Percentiles rank a stretch among this genome's conserved stretches.
phyloP scores from a whole-genome alignment of 352 stramenopile species.

The Globisporangium nunn region DNA sequence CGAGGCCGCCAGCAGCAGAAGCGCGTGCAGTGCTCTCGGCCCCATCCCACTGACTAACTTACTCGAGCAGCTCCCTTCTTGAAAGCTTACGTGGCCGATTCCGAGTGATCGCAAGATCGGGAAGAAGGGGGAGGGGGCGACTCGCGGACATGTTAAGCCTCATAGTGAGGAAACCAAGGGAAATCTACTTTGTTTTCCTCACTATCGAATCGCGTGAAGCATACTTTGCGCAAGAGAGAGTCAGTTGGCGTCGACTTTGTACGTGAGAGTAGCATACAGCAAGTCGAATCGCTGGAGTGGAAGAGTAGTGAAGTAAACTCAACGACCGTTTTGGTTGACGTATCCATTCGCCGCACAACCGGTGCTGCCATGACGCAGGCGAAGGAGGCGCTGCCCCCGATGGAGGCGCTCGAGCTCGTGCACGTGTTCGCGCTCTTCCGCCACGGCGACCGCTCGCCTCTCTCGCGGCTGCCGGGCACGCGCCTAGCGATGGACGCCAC shows the following conservation, averaged over 20 bases:
- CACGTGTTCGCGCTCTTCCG: conserved; percentile 74
- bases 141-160: not conserved
- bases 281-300: not conserved
- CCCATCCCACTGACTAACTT: not conserved
- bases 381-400: not conserved
- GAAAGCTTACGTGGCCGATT: not conserved
- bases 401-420: conserved; percentile 27
- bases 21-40: conserved; percentile 6
- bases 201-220: not conserved
- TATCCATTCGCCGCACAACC: not conserved
- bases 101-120: not conserved
- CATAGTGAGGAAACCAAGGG: not conserved
- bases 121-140: not conserved
- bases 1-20: conserved; percentile 18
- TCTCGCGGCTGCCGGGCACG: conserved; percentile 42
- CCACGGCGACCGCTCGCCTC: conserved; percentile 72
- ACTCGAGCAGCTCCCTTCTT: not conserved
- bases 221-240: not conserved
- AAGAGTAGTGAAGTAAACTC: not conserved
- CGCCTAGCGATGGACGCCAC: conserved; percentile 32
- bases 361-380: not conserved
- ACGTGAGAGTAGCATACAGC: not conserved
- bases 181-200: not conserved
- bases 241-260: not conserved
- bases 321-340: not conserved